Base-by-base conservation (phyloP, 495 filamentous ascomycete species). In the Bryoglossum gracile region DNA sequence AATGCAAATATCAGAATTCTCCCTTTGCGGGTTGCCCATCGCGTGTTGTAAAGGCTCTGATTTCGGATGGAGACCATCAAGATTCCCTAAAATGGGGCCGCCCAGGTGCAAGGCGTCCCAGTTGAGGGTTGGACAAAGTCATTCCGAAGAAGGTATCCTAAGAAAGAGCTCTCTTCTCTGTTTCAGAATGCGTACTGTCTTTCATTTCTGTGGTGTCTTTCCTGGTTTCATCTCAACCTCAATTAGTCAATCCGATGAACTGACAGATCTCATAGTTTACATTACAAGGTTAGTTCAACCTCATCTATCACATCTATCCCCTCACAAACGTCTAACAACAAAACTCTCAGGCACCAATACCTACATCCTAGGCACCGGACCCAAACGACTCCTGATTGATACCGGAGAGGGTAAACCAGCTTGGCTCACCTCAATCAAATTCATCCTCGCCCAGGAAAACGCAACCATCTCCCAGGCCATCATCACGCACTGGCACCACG, bases 401-500 rank as follows among this genome's bases (percentile, higher is more conserved):
- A 89, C 88, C 1, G 86, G 83, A 42, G 77, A 87, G 59, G 86
- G 66, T n/a, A 35, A 57, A 19, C 64, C 73, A 3, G 41, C 60
- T n/a, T 81, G 77, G 78, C 63, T 74, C 25, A 51, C 69, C 0
- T 66, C 72, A 2, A 70, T 97, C 11, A 72, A 78, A 48, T 61
- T 68, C 14, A 72, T 83, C 3, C 75, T 97, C 19, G 55, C 67
- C 2, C 68, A 75, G 24, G 85, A 94, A 58, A 74, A 80, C 25
- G 78, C 81, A 28, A 72, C 73, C 0, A 71, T 96, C 24, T 64
- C 76, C 24, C 63, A 69, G 14, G 79, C 77, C 2, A 71, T 97
- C 16, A 66, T 96, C 18, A 95, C 91, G 1, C 92, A 98, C 64
- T 87, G 87, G 85, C 92, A 98, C 63, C 74, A 65, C 23, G 92